Conservation (phyloP, 2,329 filamentous ascomycete genomes). For the Talaromyces sp. region DNA sequence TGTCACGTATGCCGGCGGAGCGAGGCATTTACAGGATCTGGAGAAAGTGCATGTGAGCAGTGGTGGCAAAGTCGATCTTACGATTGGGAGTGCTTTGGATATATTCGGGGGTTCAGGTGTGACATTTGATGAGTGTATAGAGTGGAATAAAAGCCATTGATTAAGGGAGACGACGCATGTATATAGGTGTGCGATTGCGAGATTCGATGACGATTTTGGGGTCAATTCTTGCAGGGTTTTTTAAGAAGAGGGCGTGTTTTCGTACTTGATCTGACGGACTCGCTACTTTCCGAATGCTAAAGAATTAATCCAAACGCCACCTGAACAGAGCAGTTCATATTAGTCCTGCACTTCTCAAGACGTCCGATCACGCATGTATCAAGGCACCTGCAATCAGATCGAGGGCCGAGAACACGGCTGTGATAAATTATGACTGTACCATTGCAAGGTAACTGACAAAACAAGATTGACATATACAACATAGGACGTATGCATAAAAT, state of each 20-base stretch:
- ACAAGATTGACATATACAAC: not conserved
- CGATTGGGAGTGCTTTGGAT: constrained; percentile 92
- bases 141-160: constrained; percentile 65
- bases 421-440: too few species aligned
- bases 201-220: not conserved
- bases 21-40: constrained; percentile 73
- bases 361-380: too few species aligned
- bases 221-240: too few species aligned
- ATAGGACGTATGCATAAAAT: constrained; percentile 1
- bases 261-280: too few species aligned
- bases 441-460: not conserved
- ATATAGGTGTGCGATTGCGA: not conserved
- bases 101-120: constrained; percentile 89
- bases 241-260: too few species aligned
- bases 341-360: too few species aligned
- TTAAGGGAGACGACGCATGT: constrained; percentile 2
- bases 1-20: constrained; percentile 95
- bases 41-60: constrained; percentile 77
- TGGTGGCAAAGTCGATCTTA: constrained; percentile 78
- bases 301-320: too few species aligned
- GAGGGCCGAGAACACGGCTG: too few species aligned
- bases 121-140: constrained; percentile 80
- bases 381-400: too few species aligned
- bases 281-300: too few species aligned
- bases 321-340: too few species aligned